A percentile compares a stretch with the other conserved stretches of the same genome.
These are phyloP conservation scores for Papiliotrema nemorosa DNA, from an alignment of 1,284 basidiomycete genomes.

Conservation along the genomic window DNA sequence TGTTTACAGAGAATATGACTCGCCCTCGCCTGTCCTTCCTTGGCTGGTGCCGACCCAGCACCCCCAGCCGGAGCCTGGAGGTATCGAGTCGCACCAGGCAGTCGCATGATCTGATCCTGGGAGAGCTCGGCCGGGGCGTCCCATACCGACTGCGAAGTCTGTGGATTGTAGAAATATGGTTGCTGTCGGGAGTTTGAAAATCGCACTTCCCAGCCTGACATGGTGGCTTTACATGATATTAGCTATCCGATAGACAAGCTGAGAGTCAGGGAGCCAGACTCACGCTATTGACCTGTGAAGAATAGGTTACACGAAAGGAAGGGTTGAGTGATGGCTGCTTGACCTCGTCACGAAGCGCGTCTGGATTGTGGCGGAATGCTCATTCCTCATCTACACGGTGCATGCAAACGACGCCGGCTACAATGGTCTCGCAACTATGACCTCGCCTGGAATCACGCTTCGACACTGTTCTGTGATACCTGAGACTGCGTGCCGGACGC, in stretches of 20 bases:
- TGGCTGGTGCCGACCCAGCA: conserved; percentile 4
- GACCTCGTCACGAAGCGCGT: too few relatives aligned
- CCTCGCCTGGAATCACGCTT: too few relatives aligned
- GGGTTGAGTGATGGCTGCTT: too few relatives aligned
- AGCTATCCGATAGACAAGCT: not conserved
- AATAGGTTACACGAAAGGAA: too few relatives aligned
- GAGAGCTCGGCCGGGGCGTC: conserved; percentile 68
- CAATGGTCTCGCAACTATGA: too few relatives aligned
- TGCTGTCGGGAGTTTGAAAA: conserved; percentile 73
- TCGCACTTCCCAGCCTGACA: conserved; percentile 67
- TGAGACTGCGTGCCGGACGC: too few relatives aligned
- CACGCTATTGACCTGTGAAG: too few relatives aligned
- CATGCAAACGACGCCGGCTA: too few relatives aligned
- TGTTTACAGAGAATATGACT: conserved; percentile 96
- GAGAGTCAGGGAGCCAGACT: too few relatives aligned
- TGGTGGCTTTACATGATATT: not conserved
- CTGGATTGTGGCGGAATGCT: too few relatives aligned
- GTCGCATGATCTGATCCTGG: conserved; percentile 58
- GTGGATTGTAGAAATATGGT: conserved; percentile 84
- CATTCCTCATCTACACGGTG: too few relatives aligned
- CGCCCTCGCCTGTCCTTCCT: conserved; percentile 67
- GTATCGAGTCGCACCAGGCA: conserved; percentile 66
- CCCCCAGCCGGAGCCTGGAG: conserved; percentile 34
- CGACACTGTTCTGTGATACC: too few relatives aligned
- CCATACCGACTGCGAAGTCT: conserved; percentile 75